Evolutionary conservation across 78 protist genomes (phyloP).

Genomic region (Anaeramoeba flamelloides): DNA sequence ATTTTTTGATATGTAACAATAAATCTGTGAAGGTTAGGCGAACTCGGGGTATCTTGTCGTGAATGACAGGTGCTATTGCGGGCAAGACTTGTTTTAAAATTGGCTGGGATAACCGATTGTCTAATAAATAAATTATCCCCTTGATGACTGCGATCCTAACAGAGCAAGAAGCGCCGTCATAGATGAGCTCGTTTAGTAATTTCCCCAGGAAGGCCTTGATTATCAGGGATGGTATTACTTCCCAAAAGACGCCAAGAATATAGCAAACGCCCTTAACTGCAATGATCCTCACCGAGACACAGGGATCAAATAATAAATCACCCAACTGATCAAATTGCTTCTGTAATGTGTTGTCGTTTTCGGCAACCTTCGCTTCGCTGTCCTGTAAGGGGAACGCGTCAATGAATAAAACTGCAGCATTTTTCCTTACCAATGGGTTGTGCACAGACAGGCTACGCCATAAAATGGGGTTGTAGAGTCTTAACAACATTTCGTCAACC

Average conservation of each 20-base stretch:
- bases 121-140: constrained; percentile 21
- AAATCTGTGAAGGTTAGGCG: constrained; percentile 26
- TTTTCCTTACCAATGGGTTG: constrained; percentile 34
- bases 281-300: constrained; percentile 18
- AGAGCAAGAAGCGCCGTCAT: constrained; percentile 14
- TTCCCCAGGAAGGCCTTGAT: constrained; percentile 8
- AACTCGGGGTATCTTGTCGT: constrained; percentile 36
- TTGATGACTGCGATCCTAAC: constrained; percentile 31
- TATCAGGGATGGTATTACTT: constrained; percentile 29
- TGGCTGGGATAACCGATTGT: constrained; percentile 26
- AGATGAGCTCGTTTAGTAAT: constrained; percentile 23
- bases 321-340: constrained; percentile 24
- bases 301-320: constrained; percentile 25
- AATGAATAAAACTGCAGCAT: constrained; percentile 32
- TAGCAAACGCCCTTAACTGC: constrained; percentile 30
- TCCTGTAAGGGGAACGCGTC: constrained; percentile 45
- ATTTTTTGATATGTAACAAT: background rate
- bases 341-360: constrained; percentile 15
- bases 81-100: constrained; percentile 21
- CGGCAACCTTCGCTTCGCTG: constrained; percentile 7
- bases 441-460: constrained; percentile 36
- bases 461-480: constrained; percentile 39
- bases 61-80: constrained; percentile 16
- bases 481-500: constrained; percentile 38
- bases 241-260: constrained; percentile 32